phyloP scores from a whole-genome alignment of 441 rosid genomes.

The Populus hybrid region DNA sequence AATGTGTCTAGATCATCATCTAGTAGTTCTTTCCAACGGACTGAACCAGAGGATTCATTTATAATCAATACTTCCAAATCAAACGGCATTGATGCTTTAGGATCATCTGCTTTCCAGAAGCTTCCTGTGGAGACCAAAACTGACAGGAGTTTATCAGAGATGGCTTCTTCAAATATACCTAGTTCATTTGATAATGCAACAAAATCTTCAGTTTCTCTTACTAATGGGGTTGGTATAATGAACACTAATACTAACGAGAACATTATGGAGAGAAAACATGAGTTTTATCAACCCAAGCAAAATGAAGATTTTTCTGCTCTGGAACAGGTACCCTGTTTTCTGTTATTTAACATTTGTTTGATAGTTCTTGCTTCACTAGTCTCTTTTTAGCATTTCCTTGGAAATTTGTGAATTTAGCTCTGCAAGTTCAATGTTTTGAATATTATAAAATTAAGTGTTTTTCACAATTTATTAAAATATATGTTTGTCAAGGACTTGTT shows the following conservation, averaged over 20 bases:
- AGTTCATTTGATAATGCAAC: constrained; percentile 27
- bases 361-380: not conserved
- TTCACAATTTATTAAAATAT: not conserved
- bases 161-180: constrained; percentile 27
- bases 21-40: constrained; percentile 37
- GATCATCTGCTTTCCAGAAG: constrained; percentile 35
- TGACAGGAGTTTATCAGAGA: constrained; percentile 33
- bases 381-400: not conserved
- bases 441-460: not conserved
- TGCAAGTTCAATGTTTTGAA: not conserved
- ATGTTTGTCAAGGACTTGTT: not conserved
- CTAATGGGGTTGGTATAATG: constrained; percentile 32
- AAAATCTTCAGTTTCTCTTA: constrained; percentile 32
- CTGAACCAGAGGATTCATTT: constrained; percentile 33
- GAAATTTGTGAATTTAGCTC: not conserved
- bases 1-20: constrained; percentile 50
- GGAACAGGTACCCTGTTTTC: constrained; percentile 65
- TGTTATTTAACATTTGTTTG: not conserved
- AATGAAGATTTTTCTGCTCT: constrained; percentile 86
- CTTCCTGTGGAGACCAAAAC: constrained; percentile 31
- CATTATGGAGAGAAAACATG: constrained; percentile 33
- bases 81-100: constrained; percentile 34
- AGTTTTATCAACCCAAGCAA: constrained; percentile 51
- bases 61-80: constrained; percentile 33
- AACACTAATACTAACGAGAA: constrained; percentile 29